These are phyloP conservation scores for Cyclotella choctawhatcheeana DNA, from an alignment of 108 stramenopile species.

Conservation along the genomic window DNA sequence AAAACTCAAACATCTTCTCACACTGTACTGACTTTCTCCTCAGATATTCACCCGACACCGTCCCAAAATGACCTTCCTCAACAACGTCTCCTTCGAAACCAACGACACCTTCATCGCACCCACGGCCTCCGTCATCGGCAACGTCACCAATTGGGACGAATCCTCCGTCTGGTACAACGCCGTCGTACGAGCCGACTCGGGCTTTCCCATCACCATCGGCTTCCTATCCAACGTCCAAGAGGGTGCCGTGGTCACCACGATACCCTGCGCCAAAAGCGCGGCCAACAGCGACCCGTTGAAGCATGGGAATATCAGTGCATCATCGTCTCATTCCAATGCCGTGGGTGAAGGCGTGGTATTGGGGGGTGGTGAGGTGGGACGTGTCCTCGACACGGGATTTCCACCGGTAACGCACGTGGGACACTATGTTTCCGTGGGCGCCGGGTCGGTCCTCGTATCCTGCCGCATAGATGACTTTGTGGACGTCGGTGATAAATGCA, in stretches of 20 bases:
- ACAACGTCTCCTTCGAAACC: slow-evolving; percentile 76
- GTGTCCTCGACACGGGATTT: slow-evolving; percentile 74
- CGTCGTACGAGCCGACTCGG: slow-evolving; percentile 92
- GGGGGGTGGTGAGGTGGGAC: slow-evolving; percentile 42
- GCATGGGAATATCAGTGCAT: too few relatives aligned
- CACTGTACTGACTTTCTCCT: slow-evolving; percentile 5
- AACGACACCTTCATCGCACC: slow-evolving; percentile 97
- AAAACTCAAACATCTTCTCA: neutral
- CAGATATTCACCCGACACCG: slow-evolving; percentile 90
- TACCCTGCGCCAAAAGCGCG: slow-evolving; percentile 56
- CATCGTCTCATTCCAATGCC: slow-evolving; percentile 31
- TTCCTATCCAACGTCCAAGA: slow-evolving; percentile 87
- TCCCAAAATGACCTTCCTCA: slow-evolving; percentile 81
- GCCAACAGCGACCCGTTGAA: slow-evolving; percentile 51
- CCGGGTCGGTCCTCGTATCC: slow-evolving; percentile 80
- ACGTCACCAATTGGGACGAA: slow-evolving; percentile 95
- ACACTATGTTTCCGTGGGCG: slow-evolving; percentile 83
- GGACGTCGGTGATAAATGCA: slow-evolving; percentile 86
- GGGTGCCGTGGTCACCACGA: slow-evolving; percentile 87
- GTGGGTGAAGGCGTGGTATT: slow-evolving; percentile 43
- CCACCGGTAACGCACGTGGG: slow-evolving; percentile 86
- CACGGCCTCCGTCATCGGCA: slow-evolving; percentile 95
- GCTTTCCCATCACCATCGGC: slow-evolving; percentile 85
- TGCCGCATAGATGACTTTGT: slow-evolving; percentile 88
- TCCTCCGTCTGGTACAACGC: slow-evolving; percentile 97